These are phyloP conservation scores for Termitomyces titanicus DNA, from an alignment of 768 basidiomycete species.

Conservation along the genomic window DNA sequence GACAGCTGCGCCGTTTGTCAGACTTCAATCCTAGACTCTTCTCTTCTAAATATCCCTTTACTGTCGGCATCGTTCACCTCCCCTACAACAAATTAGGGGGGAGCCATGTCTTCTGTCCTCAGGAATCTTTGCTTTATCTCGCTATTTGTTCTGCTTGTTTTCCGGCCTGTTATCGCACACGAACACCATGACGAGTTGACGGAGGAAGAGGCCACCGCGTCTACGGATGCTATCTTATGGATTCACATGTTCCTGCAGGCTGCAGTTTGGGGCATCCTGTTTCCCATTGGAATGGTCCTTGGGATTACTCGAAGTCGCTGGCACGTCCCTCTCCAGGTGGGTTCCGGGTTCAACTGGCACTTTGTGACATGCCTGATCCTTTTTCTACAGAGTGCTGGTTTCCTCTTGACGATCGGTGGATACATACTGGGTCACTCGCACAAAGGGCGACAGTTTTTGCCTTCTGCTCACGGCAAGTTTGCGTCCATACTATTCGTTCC, in stretches of 20 bases:
- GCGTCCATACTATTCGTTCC: slow-evolving; percentile 65
- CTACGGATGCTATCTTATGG: slow-evolving; percentile 77
- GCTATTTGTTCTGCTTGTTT: slow-evolving; percentile 5
- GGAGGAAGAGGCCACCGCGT: slow-evolving; percentile 59
- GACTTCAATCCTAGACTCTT: slow-evolving; percentile 2
- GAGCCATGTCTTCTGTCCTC: slow-evolving; percentile 2
- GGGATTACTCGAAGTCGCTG: slow-evolving; percentile 77
- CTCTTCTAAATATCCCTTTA: background rate
- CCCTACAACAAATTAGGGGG: slow-evolving; percentile 4
- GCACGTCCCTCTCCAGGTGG: slow-evolving; percentile 87
- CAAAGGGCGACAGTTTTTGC: slow-evolving; percentile 70
- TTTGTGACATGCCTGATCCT: background rate
- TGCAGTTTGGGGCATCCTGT: slow-evolving; percentile 80
- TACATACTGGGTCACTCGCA: slow-evolving; percentile 88
- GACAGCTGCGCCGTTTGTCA: slow-evolving; percentile 6
- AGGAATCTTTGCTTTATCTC: slow-evolving; percentile 6
- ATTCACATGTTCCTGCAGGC: slow-evolving; percentile 81
- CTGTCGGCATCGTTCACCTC: background rate
- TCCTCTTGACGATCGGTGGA: slow-evolving; percentile 67
- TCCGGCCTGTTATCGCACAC: slow-evolving; percentile 42
- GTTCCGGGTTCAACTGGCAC: slow-evolving; percentile 8
- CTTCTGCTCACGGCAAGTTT: slow-evolving; percentile 69
- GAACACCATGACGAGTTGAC: slow-evolving; percentile 58
- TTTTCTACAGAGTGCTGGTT: slow-evolving; percentile 52
- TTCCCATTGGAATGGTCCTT: slow-evolving; percentile 81